These are phyloP conservation scores for Pistacia atlantica DNA, from an alignment of 345 rosid genomes.

Conservation along the genomic window DNA sequence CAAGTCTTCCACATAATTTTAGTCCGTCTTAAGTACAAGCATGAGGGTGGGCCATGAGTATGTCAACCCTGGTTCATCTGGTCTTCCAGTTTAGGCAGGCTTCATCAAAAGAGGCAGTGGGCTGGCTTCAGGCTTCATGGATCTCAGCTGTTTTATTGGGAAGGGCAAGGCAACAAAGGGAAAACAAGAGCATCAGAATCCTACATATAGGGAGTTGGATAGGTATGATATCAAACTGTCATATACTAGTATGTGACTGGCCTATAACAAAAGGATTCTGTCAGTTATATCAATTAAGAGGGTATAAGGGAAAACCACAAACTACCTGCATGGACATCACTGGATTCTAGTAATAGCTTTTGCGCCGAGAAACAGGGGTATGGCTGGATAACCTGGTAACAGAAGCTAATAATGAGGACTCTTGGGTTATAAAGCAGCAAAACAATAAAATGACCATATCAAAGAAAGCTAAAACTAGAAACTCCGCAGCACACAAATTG, in stretches of 20 bases:
- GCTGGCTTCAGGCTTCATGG: constrained; percentile 93
- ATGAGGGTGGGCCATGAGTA: constrained; percentile 71
- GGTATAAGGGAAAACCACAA: constrained; percentile 25
- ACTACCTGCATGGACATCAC: constrained; percentile 53
- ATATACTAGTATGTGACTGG: constrained; percentile 31
- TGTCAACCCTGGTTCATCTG: constrained; percentile 78
- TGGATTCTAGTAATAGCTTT: constrained; percentile 76
- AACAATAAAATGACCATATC: constrained; percentile 2
- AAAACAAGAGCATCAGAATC: constrained; percentile 75
- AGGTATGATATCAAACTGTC: constrained; percentile 52
- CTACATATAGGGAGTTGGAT: constrained; percentile 56
- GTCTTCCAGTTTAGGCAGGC: constrained; percentile 95
- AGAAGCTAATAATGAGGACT: constrained; percentile 42
- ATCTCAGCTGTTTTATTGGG: constrained; percentile 89
- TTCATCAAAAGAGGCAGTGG: constrained; percentile 76
- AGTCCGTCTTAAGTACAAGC: constrained; percentile 74
- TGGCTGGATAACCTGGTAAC: constrained; percentile 89
- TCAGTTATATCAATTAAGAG: constrained; percentile 15
- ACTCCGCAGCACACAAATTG: background rate
- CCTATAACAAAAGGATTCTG: constrained; percentile 36
- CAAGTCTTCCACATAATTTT: constrained; percentile 52
- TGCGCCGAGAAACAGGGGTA: constrained; percentile 75
- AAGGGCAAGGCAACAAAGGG: constrained; percentile 77
- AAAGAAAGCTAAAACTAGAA: constrained; percentile 7
- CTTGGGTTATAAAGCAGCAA: constrained; percentile 22